Conservation (phyloP, 2,329 filamentous ascomycete species). For the Neonectria coccinea region DNA sequence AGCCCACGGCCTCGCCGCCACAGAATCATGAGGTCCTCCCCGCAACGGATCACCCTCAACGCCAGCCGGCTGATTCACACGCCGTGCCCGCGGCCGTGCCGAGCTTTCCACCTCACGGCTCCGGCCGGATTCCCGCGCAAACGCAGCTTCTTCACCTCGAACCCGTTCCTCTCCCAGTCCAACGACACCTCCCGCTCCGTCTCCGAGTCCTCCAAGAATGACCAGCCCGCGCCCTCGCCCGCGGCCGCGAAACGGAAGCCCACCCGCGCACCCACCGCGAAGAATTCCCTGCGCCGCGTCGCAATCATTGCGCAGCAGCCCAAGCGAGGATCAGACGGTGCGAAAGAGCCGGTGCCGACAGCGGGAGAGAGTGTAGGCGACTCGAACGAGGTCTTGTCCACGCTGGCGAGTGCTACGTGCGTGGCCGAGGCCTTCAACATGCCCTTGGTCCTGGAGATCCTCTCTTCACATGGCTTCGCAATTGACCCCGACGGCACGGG, state of each 20-base stretch:
- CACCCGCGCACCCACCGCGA: constrained; percentile 60
- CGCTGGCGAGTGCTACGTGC: constrained; percentile 69
- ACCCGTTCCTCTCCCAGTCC: constrained; percentile 63
- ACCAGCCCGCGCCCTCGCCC: constrained; percentile 25
- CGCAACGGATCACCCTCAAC: constrained; percentile 50
- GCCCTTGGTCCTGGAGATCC: constrained; percentile 67
- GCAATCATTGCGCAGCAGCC: constrained; percentile 83
- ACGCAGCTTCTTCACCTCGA: constrained; percentile 75
- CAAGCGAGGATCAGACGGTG: constrained; percentile 53
- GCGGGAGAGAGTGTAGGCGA: constrained; percentile 34
- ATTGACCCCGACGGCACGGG: constrained; percentile 72
- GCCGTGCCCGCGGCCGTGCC: constrained; percentile 46
- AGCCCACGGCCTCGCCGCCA: constrained; percentile 38
- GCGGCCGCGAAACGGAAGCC: constrained; percentile 59
- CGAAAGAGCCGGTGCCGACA: constrained; percentile 31
- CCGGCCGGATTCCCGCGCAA: constrained; percentile 62
- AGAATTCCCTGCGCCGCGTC: constrained; percentile 84
- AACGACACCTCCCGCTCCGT: constrained; percentile 45
- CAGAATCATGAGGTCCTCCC: constrained; percentile 50
- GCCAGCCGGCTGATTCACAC: constrained; percentile 47
- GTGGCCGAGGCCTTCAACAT: constrained; percentile 74
- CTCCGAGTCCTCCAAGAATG: constrained; percentile 35
- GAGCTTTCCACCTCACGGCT: constrained; percentile 61
- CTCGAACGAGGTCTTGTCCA: constrained; percentile 53
- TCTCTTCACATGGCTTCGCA: constrained; percentile 69